A percentile compares a stretch with the other conserved stretches of the same genome.
Evolutionary conservation across 495 filamentous ascomycete genomes (phyloP).

Genomic region (Neurospora sp.): DNA sequence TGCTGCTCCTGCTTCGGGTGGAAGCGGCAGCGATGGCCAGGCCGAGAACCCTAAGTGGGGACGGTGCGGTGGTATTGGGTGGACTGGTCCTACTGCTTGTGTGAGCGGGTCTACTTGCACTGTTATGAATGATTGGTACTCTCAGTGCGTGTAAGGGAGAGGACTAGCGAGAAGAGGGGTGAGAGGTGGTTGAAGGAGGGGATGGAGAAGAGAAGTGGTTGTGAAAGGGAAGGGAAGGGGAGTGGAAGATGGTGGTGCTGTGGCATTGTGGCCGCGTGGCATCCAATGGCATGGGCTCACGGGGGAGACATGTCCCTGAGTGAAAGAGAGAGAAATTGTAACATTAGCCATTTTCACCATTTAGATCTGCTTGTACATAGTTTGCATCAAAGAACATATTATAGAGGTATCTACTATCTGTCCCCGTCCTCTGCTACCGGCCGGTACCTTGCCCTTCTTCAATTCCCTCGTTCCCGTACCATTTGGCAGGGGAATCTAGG

Average conservation of each 20-base stretch:
- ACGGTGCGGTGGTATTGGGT: conserved; percentile 44
- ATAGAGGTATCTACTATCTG: not conserved
- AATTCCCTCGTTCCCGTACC: too few relatives aligned
- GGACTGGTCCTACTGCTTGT: conserved; percentile 38
- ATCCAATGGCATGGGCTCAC: not conserved
- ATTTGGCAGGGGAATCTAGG: too few relatives aligned
- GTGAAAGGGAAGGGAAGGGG: not conserved
- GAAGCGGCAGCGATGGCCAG: too few relatives aligned
- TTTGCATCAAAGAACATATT: not conserved
- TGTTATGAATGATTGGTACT: conserved; percentile 35
- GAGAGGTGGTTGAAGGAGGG: not conserved
- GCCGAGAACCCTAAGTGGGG: conserved; percentile 29
- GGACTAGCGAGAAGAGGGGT: too few relatives aligned
- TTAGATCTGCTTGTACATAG: not conserved
- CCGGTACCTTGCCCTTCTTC: not conserved
- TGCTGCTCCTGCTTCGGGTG: too few relatives aligned
- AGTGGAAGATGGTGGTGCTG: not conserved
- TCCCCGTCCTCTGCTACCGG: not conserved
- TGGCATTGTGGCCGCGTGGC: not conserved
- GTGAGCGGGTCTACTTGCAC: conserved; percentile 37
- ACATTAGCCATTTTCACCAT: not conserved
- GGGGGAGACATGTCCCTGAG: not conserved
- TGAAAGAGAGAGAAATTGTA: not conserved
- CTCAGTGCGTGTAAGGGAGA: not conserved
- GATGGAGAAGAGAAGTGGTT: not conserved